Conservation (phyloP, 495 filamentous ascomycete genomes). For the Talaromyces borbonicus region DNA sequence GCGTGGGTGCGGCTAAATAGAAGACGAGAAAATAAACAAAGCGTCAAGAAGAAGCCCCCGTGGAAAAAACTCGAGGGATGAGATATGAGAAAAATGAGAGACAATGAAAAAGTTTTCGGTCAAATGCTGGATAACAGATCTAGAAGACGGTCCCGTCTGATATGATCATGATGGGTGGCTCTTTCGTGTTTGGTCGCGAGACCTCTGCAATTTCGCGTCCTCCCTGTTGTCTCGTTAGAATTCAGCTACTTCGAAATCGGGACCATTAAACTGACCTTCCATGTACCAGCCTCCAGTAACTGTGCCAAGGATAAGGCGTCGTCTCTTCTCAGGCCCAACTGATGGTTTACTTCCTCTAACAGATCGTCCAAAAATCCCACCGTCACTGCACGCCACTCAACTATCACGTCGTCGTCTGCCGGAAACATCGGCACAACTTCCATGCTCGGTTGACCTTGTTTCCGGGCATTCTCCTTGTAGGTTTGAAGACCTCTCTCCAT, state of each 20-base stretch:
- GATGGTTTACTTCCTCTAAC: constrained; percentile 50
- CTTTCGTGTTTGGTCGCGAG: constrained; percentile 90
- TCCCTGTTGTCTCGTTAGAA: constrained; percentile 50
- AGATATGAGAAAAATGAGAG: too few relatives aligned
- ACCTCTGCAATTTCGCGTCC: constrained; percentile 94
- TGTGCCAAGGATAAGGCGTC: constrained; percentile 51
- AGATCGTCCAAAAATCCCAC: constrained; percentile 59
- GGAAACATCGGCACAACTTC: constrained; percentile 57
- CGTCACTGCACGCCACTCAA: constrained; percentile 60
- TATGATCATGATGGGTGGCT: constrained; percentile 91
- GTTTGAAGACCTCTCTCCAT: constrained; percentile 53
- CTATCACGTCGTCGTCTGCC: constrained; percentile 57
- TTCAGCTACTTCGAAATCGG: constrained; percentile 6
- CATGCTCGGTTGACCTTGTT: constrained; percentile 62
- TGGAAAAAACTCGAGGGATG: too few relatives aligned
- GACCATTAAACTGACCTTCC: constrained; percentile 56
- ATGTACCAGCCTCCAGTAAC: constrained; percentile 61
- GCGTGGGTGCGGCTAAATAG: too few relatives aligned
- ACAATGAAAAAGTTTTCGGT: background rate
- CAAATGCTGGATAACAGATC: constrained; percentile 15
- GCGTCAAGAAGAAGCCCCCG: too few relatives aligned
- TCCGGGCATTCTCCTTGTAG: constrained; percentile 62
- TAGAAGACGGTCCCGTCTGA: constrained; percentile 96
- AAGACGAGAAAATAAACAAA: too few relatives aligned
- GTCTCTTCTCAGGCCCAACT: constrained; percentile 43